Base-by-base conservation (phyloP, 2,329 filamentous ascomycete species). In the Epichloe baconii region DNA sequence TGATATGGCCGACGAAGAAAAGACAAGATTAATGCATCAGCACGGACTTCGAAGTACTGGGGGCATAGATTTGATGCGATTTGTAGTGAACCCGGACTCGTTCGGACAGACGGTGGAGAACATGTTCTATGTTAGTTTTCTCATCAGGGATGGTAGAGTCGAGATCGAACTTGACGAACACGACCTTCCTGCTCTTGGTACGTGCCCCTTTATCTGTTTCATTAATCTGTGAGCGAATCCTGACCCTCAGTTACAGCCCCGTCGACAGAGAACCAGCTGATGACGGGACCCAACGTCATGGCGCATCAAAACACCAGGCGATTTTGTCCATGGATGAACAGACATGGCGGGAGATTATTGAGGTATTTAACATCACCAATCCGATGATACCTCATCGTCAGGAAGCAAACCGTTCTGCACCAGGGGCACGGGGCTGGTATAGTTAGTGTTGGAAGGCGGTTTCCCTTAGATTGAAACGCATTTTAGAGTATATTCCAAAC, bases 61-160 rank as follows among this genome's bases (percentile, higher is more conserved):
- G 1, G 86, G 87, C 15, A 78, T 95, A 3, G 81, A 86, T 47
- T 69, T 96, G 12, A 85, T 96, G 65, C 82, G 85, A 49, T 97
- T 96, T 58, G 87, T 89, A 41, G 78, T 97, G 56, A 95, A 98
- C 59, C 93, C 93, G 0, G 72, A 72, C 40, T 95, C 88, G 0
- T 98, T 97, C 61, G 88, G 88, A 0, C 93, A 98, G 67, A 95
- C 89, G 0, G 83, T 98, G 6, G 93, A 98, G 65, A 98, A 98
- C 60, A 74, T 98, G 60, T 98, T 98, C 67, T 97, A 97, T 64
- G 80, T 95, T 58, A 94, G 88, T 64, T 98, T 98, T 62, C 71
- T 98, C 54, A 88, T 97, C 53, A 82, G 87, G 52, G 93, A 98
- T 67, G 89, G 89, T 11, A 80, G 78, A 53, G 79, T 89, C 5